Evolutionary conservation across 2,329 filamentous ascomycete species (phyloP).

Genomic region (Arthrobotrys musiformis): DNA sequence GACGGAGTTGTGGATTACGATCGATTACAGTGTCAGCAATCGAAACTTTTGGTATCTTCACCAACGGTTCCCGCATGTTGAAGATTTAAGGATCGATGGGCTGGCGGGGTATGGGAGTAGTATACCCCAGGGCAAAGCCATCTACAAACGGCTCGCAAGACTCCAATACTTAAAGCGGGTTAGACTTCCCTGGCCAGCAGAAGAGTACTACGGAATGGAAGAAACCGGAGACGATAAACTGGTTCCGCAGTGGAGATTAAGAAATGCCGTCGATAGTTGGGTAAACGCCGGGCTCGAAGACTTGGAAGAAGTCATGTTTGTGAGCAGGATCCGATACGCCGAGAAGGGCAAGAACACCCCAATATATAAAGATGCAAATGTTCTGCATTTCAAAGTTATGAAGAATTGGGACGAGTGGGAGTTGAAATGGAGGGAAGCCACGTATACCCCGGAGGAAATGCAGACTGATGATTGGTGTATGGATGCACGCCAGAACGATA

Average conservation of each 20-base stretch:
- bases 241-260: not conserved
- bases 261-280: conserved; percentile 4
- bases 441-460: conserved; percentile 17
- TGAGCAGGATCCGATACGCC: conserved; percentile 12
- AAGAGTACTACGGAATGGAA: conserved; percentile 3
- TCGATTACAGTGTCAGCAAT: not conserved
- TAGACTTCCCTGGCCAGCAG: conserved; percentile 16
- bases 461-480: conserved; percentile 17
- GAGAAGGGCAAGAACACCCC: not conserved
- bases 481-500: conserved; percentile 4
- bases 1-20: conserved; percentile 15
- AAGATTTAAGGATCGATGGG: conserved; percentile 18
- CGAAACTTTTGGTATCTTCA: conserved; percentile 23
- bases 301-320: conserved; percentile 39
- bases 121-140: not conserved
- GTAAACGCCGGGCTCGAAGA: conserved; percentile 1
- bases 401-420: conserved; percentile 8
- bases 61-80: conserved; percentile 29
- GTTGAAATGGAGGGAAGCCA: conserved; percentile 14
- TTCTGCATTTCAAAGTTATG: conserved; percentile 6
- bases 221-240: conserved; percentile 1
- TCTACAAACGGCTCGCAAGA: conserved; percentile 5
- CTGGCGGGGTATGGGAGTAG: conserved; percentile 7
- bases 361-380: conserved; percentile 11
- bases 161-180: conserved; percentile 21